Evolutionary conservation across 2,329 filamentous ascomycete genomes (phyloP), one percentile per base, ranked within the genome.

Genomic region (Apiospora pterosperma): DNA sequence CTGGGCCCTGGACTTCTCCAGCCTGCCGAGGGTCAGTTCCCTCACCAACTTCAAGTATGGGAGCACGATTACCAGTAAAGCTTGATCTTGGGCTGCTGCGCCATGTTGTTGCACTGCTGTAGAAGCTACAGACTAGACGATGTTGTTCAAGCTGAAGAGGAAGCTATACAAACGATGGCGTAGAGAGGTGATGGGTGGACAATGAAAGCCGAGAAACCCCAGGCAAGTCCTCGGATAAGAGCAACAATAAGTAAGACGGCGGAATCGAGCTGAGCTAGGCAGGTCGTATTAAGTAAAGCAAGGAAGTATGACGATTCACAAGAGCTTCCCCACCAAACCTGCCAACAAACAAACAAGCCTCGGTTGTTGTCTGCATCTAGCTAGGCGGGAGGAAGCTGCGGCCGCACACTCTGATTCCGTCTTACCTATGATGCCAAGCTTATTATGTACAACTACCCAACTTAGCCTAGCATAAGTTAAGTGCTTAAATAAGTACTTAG

Each of bases 1-100:
- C 77, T 96, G 92, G 14, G 92, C 88, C 70, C 93, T 91, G 64
- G 93, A 96, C 70, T 90, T 83, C 71, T 95, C 87, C 66, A 97
- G 90, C 93, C 93, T 96, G 69, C n/a, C 16, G 12, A n/a, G n/a
- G 36, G 62, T 72, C 63, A 71, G 58, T 60, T 16, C 23, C 36
- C 48, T 14, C 34, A 31, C 11, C 12, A 34, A 25, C 4, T 19
- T 36, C 3, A 19, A 36, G 4, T 5, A 21, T 4, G 5, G n/a
- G 2, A 12, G 16, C 28, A 16, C 28, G 70, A 74, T 63, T 77
- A 89, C 88, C 88, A 90, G 76, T 90, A 87, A 39, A 91, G 82
- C 65, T 84, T 89, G 67, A 90, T 80, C 69, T 88, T 87, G 62
- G 84, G 77, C 48, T 79, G 73, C 62, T 74, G 75, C 65, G 74